Conservation (phyloP, 164 flowering plant species). For the Santalum album region DNA sequence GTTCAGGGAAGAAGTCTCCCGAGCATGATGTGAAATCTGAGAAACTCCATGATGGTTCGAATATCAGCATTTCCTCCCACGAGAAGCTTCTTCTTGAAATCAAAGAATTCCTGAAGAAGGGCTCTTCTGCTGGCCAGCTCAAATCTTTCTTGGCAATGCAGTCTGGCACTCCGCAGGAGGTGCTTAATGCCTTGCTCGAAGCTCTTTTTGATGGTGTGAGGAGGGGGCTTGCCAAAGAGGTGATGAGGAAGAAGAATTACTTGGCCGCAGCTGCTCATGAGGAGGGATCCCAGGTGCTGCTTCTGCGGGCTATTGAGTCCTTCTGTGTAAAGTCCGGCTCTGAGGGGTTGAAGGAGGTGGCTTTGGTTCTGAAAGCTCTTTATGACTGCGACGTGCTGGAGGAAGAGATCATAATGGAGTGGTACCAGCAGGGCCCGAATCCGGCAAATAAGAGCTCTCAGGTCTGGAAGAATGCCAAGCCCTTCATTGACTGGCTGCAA, state of each 20-base stretch:
- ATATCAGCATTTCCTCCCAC: slow-evolving; percentile 2
- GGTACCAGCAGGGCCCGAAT: slow-evolving; percentile 40
- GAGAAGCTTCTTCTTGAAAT: slow-evolving; percentile 28
- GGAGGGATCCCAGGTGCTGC: slow-evolving; percentile 33
- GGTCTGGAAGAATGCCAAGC: slow-evolving; percentile 57
- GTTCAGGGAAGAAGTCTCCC: not conserved
- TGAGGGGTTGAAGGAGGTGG: slow-evolving; percentile 47
- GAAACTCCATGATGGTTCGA: too few relatives aligned
- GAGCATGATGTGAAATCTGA: too few relatives aligned
- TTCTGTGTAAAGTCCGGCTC: slow-evolving; percentile 36
- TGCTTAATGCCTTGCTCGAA: slow-evolving; percentile 33
- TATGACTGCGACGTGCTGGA: slow-evolving; percentile 61
- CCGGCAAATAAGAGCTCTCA: slow-evolving; percentile 31
- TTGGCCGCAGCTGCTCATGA: slow-evolving; percentile 35
- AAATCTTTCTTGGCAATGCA: slow-evolving; percentile 25
- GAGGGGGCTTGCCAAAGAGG: slow-evolving; percentile 60
- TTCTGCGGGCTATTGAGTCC: slow-evolving; percentile 39
- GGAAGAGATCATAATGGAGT: slow-evolving; percentile 46
- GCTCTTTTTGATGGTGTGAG: slow-evolving; percentile 48
- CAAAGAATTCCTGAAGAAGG: slow-evolving; percentile 32
- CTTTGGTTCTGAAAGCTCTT: slow-evolving; percentile 48
- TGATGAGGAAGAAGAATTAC: slow-evolving; percentile 42
- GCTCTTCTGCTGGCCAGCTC: slow-evolving; percentile 30
- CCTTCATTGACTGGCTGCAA: slow-evolving; percentile 72
- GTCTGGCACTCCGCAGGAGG: slow-evolving; percentile 33